Base-by-base conservation (phyloP, 352 stramenopile species). In the Peronosclerospora sorghi region DNA sequence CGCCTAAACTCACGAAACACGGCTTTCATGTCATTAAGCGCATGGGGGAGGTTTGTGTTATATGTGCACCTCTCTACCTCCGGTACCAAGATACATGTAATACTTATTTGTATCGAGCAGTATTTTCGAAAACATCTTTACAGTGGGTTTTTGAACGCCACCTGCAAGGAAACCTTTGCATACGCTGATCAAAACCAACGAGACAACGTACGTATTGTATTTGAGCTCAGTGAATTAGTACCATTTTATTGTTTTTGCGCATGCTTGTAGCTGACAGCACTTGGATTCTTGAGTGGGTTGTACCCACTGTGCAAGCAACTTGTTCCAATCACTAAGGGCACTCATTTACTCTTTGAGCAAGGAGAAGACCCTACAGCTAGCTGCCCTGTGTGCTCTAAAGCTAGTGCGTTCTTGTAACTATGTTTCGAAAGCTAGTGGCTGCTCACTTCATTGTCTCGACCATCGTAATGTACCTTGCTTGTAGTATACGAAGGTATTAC, bases 1-100 rank as follows among this genome's bases (percentile, higher is more conserved):
- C 72, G 5, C 75, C 75, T n/a, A 87, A 87, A 45, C 65, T 87
- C 49, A 87, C 75, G 7, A 79, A 78, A 39, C 75, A 87, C 59
- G 75, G 75, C 36, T 81, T 68, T 41, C 46, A 60, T 17, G 57
- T 84, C 17, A 50, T 87, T 2, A 50, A 84, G 46, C 54, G 49
- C 28, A 87, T 87, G 75, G 75, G 75, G 24, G 50, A 82, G 48
- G 74, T 81, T 26, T 29, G 21, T 41, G 14, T 39, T 15, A 3
- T 9, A 12, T 2, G 4, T 34, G 3, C 15, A n/a, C 28, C 13
- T 34, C 8, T 12, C 8, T 34, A 35, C 50, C 41, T 49, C 23
- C 24, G 47, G 13, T 48, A 19, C 32, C 14, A 14, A 26, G 49
- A 12, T 34, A 10, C 15, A 19, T 40, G 37, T 51, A 38, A 42